Percentiles rank a stretch among this genome's conserved stretches.
Evolutionary conservation across 345 rosid genomes (phyloP).

Genomic region (Salix viminalis): DNA sequence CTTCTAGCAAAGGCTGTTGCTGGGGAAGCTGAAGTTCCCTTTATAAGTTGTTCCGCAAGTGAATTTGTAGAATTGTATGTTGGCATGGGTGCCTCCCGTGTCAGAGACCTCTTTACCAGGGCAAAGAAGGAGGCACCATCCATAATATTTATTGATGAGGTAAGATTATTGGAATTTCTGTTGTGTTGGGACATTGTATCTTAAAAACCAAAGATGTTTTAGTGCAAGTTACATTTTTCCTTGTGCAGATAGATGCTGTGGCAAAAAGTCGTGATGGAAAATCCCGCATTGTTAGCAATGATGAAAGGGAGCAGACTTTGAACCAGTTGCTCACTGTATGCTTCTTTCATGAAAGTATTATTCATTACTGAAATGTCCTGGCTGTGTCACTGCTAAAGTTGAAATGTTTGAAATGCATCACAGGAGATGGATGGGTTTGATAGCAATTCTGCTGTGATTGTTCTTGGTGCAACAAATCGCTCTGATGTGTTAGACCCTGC

Average conservation of each 20-base stretch:
- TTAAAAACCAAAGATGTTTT: background rate
- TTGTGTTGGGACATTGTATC: background rate
- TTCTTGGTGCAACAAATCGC: conserved; percentile 97
- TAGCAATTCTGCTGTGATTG: conserved; percentile 88
- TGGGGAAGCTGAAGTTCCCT: conserved; percentile 95
- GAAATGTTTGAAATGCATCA: conserved; percentile 17
- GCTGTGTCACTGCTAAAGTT: background rate
- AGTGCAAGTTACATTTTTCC: conserved; percentile 3
- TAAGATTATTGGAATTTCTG: conserved; percentile 18
- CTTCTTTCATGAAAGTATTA: conserved; percentile 3
- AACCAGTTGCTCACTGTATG: conserved; percentile 93
- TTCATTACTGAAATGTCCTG: background rate
- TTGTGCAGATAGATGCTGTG: conserved; percentile 88
- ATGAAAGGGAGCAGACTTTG: conserved; percentile 97
- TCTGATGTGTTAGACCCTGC: conserved; percentile 96
- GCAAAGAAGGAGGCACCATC: conserved; percentile 99
- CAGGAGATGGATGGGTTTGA: conserved; percentile 99
- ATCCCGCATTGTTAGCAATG: conserved; percentile 77
- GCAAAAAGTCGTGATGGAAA: conserved; percentile 97
- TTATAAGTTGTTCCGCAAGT: conserved; percentile 94
- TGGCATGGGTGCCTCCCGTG: conserved; percentile 99
- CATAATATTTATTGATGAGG: conserved; percentile 94
- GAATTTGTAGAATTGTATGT: conserved; percentile 93
- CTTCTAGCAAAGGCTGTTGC: conserved; percentile 95
- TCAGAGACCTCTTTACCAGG: conserved; percentile 87